Conservation (phyloP, 495 filamentous ascomycete genomes). For the Evansstolkia leycettana region DNA sequence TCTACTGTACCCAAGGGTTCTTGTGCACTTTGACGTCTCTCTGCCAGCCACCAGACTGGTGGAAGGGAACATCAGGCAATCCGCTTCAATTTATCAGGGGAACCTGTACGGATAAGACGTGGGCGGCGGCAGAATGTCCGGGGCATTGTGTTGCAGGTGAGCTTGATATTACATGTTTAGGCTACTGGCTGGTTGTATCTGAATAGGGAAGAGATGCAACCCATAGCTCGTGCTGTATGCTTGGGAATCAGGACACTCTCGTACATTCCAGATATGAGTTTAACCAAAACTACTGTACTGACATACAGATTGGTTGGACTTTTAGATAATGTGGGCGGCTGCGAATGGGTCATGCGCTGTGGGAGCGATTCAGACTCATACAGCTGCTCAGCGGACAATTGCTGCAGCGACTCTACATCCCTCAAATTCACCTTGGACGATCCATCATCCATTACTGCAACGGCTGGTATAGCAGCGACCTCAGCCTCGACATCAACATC, state of each 20-base stretch:
- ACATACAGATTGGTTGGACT: too few species aligned
- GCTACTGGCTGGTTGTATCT: too few species aligned
- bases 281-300: too few species aligned
- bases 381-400: conserved; percentile 3
- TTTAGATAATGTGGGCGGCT: not conserved
- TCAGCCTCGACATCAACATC: not conserved
- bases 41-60: conserved; percentile 1
- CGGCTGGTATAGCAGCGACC: not conserved
- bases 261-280: too few species aligned
- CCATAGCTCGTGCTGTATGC: too few species aligned
- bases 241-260: too few species aligned
- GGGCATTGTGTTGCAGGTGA: conserved; percentile 4
- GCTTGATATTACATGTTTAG: too few species aligned
- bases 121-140: not conserved
- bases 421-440: not conserved
- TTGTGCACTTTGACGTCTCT: conserved; percentile 1
- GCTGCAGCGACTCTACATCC: not conserved
- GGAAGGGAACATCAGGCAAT: not conserved
- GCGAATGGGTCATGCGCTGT: conserved; percentile 5
- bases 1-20: conserved; percentile 3
- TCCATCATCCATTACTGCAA: conserved; percentile 1
- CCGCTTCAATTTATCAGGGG: not conserved
- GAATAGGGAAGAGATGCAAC: too few species aligned
- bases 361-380: not conserved
- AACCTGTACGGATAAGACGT: conserved; percentile 2